Evolutionary conservation across 441 rosid genomes (phyloP), one percentile per base, ranked within the genome.

Genomic region (Adansonia grandidieri): DNA sequence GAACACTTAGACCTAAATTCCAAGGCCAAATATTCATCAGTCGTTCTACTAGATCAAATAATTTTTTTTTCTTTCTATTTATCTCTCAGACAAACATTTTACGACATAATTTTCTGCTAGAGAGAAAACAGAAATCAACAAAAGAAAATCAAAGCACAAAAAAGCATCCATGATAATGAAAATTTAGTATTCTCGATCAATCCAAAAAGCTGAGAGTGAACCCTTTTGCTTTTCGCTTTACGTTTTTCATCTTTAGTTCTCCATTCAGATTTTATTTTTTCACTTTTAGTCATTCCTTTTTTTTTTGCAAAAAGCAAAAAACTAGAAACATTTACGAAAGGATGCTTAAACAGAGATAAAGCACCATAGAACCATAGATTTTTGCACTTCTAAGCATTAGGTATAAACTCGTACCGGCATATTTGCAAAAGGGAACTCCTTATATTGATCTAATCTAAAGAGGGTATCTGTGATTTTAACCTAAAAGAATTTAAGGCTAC

Each of bases 1-100:
- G 58, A 84, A 82, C 71, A 84, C 96, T 90, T 84, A 84, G 86
- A 82, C 86, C 95, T 91, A 79, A 13, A 79, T 9, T 4, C 32
- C 42, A 11, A 64, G 77, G 3, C 61, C 64, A 42, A 57, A 37
- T 3, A 32, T 48, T 74, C 69, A 22, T 62, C 28, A 74, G 58
- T 48, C 47, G 40, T 24, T 71, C 15, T 14, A 8, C 6, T 8
- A 15, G 15, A 51, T 50, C 45, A 71, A 20, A 47, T 47, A 22
- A 8, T n/a, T n/a, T 1, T 13, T 3, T 1, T 1, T 13, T 50
- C 45, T 3, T 70, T 3, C 74, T 13, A 1, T 2, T 7, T n/a
- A 68, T 68, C 13, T 70, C 44, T 70, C 8, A 22, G 2, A 50
- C 19, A 69, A 42, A 17, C 42, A 24, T 20, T 20, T 10, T 0